phyloP scores from a whole-genome alignment of 768 basidiomycete species.

The Chalciporus piperatus region DNA sequence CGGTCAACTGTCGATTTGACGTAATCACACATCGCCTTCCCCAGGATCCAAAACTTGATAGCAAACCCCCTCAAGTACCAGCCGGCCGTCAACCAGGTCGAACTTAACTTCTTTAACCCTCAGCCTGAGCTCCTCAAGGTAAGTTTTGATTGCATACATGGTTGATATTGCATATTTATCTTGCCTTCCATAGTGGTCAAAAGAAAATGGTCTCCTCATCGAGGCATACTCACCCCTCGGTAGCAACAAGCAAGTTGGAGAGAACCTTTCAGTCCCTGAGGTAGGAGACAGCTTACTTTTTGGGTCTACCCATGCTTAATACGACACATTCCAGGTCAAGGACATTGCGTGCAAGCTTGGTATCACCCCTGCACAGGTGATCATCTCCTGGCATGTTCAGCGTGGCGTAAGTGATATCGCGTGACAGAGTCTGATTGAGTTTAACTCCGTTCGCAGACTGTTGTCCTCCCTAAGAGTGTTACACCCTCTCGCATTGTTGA shows the following conservation, averaged over 20 bases:
- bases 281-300: conserved; percentile 24
- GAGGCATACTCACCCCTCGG: conserved; percentile 80
- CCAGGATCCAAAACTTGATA: conserved; percentile 58
- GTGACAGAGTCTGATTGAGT: neutral
- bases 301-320: neutral
- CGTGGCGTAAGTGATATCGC: conserved; percentile 51
- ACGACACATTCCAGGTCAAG: conserved; percentile 39
- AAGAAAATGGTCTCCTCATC: conserved; percentile 61
- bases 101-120: conserved; percentile 74
- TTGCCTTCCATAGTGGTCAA: conserved; percentile 54
- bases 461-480: conserved; percentile 77
- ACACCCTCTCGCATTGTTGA: conserved; percentile 64
- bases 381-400: conserved; percentile 76
- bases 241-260: conserved; percentile 53
- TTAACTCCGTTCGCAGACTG: conserved; percentile 40
- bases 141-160: conserved; percentile 1
- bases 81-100: conserved; percentile 77
- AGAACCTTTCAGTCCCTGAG: conserved; percentile 57
- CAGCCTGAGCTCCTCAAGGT: conserved; percentile 74
- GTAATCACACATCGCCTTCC: neutral
- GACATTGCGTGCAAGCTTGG: conserved; percentile 58
- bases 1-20: neutral
- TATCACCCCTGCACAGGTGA: conserved; percentile 71
- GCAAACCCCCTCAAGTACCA: conserved; percentile 56
- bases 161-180: neutral